Base-by-base conservation (phyloP, 352 stramenopile species). In the Saprolegnia parasitica region DNA sequence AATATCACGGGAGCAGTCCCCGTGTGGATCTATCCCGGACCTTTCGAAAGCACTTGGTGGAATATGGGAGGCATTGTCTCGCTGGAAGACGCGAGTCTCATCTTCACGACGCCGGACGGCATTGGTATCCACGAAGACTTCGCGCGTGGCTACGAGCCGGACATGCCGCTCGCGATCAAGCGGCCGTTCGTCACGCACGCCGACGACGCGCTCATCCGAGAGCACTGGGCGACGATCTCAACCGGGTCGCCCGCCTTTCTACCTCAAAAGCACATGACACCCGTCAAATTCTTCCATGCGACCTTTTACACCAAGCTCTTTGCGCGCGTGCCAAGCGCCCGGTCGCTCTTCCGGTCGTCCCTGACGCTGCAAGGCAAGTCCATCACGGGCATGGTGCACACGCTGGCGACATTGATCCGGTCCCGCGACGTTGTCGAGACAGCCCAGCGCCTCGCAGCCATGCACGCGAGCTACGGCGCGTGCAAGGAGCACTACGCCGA, bases 341-440 rank as follows among this genome's bases (percentile, higher is more conserved):
- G 58, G 15, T 1, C 39, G 2, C n/a, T 66, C 10, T 66, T 66
- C 55, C 58, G 58, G 16, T 66, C 58, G 20, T 47, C n/a, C n/a
- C 54, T 66, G 58, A 56, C 58, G 21, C 21, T 66, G n/a, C 58
- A 66, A 66, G 58, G 58, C 40, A 66, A 56, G 46, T 50, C 58
- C 18, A 21, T 66, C 13, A 40, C 58, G 26, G 58, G 58, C 9
- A 66, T 66, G 20, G 10, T 66, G 10, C 60, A 39, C 32, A 66
- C 58, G 21, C 46, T 66, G 5, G 35, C 35, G 20, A 56, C 35
- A 20, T 20, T 66, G 18, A 52, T 66, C 9, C 29, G 32, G 20
- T 35, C n/a, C 9, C 8, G 4, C 5, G 18, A 66, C 46, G 16
- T 66, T n/a, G 35, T 66, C 21, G 32, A 21, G 46, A 66, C 37